A percentile compares a stretch with the other conserved stretches of the same genome.
Evolutionary conservation across 2,329 filamentous ascomycete genomes (phyloP).

Genomic region (Aspergillus quadricinctus): DNA sequence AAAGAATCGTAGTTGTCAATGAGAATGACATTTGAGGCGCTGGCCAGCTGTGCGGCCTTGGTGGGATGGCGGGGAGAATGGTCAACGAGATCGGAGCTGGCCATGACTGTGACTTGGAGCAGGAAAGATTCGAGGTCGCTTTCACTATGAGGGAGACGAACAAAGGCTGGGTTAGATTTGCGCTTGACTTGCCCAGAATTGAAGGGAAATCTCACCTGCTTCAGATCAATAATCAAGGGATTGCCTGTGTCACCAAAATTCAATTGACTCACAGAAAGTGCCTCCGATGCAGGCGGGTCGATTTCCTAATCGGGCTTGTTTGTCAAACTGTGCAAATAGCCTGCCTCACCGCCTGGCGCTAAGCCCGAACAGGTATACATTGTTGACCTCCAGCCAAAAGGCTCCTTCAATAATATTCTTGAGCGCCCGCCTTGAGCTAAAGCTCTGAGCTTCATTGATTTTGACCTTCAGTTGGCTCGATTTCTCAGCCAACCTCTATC

Average conservation of each 20-base stretch:
- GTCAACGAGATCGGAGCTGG: constrained; percentile 56
- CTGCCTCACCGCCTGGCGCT: constrained; percentile 28
- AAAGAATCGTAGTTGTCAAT: constrained; percentile 99
- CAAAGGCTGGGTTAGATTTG: not conserved
- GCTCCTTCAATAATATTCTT: constrained; percentile 27
- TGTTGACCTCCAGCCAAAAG: constrained; percentile 34
- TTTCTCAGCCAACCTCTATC: constrained; percentile 1
- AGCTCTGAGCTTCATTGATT: constrained; percentile 8
- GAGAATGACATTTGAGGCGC: constrained; percentile 83
- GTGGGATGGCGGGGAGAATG: constrained; percentile 78
- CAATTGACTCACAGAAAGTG: constrained; percentile 7
- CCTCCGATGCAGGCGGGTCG: constrained; percentile 6
- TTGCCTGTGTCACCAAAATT: not conserved
- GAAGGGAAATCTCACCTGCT: not conserved
- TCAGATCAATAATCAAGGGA: not conserved
- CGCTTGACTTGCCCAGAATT: not conserved
- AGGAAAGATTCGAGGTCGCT: constrained; percentile 3
- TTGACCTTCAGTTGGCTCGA: not conserved
- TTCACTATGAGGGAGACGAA: not conserved
- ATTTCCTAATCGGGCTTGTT: constrained; percentile 13
- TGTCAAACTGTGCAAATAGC: constrained; percentile 18
- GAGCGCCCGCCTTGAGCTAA: constrained; percentile 22
- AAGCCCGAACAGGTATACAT: constrained; percentile 34
- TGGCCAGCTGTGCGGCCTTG: constrained; percentile 66
- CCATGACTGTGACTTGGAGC: constrained; percentile 37